phyloP scores from a whole-genome alignment of 177 flowering plant genomes.

The Telopea speciosissima region DNA sequence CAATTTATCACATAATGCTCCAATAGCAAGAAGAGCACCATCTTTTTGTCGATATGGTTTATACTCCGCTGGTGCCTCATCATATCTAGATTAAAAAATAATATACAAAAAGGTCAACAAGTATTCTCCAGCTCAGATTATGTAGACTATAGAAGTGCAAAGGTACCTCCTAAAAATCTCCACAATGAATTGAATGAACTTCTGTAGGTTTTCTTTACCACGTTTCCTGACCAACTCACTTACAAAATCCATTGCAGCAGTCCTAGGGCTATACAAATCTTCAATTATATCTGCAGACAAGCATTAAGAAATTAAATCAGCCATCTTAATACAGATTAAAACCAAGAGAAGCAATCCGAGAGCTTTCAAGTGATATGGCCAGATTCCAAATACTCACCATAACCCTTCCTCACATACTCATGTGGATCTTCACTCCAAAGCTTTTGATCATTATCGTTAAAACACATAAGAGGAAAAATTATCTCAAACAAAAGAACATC shows the following conservation, averaged over 20 bases:
- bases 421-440: constrained; percentile 99
- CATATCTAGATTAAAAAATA: constrained; percentile 41
- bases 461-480: constrained; percentile 97
- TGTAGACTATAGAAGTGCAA: neutral
- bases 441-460: constrained; percentile 89
- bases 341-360: neutral
- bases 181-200: constrained; percentile 85
- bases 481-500: constrained; percentile 91
- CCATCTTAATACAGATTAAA: neutral
- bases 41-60: constrained; percentile 93
- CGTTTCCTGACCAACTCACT: constrained; percentile 97
- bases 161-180: constrained; percentile 80
- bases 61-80: constrained; percentile 59
- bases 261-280: constrained; percentile 95
- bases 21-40: constrained; percentile 98
- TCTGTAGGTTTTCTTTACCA: constrained; percentile 89
- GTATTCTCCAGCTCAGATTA: neutral
- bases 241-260: constrained; percentile 98
- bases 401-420: constrained; percentile 98
- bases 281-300: constrained; percentile 83
- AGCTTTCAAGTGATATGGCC: constrained; percentile 13
- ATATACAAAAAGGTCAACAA: neutral
- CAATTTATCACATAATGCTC: constrained; percentile 90
- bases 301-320: constrained; percentile 4
- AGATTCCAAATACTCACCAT: constrained; percentile 44